A percentile compares a stretch with the other conserved stretches of the same genome.
Conservation (phyloP, 2,329 filamentous ascomycete species). For the Pseudogymnoascus sp. region DNA sequence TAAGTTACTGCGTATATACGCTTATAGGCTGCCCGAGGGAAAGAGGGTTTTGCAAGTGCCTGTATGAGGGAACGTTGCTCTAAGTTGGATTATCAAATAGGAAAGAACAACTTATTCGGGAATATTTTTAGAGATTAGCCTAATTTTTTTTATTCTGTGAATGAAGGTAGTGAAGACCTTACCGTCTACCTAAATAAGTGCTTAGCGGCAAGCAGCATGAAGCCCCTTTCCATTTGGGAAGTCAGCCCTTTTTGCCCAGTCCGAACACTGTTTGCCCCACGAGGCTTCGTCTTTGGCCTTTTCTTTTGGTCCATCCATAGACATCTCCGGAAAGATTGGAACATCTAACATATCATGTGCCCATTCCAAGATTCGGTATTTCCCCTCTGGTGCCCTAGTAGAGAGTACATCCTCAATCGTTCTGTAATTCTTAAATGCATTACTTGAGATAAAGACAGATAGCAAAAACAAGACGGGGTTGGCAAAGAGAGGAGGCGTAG, state of each 20-base stretch:
- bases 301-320: slow-evolving; percentile 6
- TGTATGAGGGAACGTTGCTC: neutral
- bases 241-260: slow-evolving; percentile 1
- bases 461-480: slow-evolving; percentile 14
- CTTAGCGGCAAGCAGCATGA: slow-evolving; percentile 10
- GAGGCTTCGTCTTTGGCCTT: slow-evolving; percentile 10
- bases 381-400: slow-evolving; percentile 4
- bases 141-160: neutral
- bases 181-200: slow-evolving; percentile 12
- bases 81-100: neutral
- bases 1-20: too few species aligned
- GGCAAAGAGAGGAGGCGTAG: slow-evolving; percentile 7
- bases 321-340: slow-evolving; percentile 12
- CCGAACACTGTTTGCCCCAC: slow-evolving; percentile 2
- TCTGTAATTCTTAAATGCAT: slow-evolving; percentile 13
- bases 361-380: slow-evolving; percentile 10
- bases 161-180: slow-evolving; percentile 14
- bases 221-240: neutral
- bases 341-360: slow-evolving; percentile 11
- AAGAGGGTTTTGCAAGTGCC: neutral
- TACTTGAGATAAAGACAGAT: slow-evolving; percentile 6
- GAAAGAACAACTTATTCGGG: neutral
- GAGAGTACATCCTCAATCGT: slow-evolving; percentile 11
- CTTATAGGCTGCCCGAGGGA: neutral
- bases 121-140: neutral